Evolutionary conservation across 306 rosid species (phyloP), one percentile per base, ranked within the genome.

Genomic region (Vigna mungo): DNA sequence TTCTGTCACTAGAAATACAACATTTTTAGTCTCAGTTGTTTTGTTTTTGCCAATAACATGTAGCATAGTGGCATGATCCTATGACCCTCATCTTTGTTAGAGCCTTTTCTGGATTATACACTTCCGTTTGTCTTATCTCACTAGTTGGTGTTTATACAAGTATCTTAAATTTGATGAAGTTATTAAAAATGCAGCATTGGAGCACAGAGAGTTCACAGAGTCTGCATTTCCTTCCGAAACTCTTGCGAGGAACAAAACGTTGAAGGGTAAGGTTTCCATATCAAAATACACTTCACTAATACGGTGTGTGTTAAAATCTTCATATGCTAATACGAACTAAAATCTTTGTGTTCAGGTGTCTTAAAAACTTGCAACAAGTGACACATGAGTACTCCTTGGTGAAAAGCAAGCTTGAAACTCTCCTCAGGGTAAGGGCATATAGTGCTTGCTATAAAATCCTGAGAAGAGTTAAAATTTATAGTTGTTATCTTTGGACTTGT

Each of bases 131-230:
- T 27, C 67, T 32, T 61, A 17, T 43, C 44, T 60, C 43, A 34
- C 34, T 14, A 20, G 21, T 36, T 67, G 55, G 34, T 63, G 48
- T 36, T 75, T 56, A 23, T 66, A 70, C 34, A 17, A 36, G 30
- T 70, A 36, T 47, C 9, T 20, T 52, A 53, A 44, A 47, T 34
- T 75, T 84, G 41, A 75, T 62, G 0, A 32, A 34, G 66, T 74
- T 23, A 41, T 70, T 85, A 46, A 49, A 47, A 73, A 80, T 53
- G 79, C 89, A 93, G 98, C 85, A 86, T 93, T 84, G 98, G 98
- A 6, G 97, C 97, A 78, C 90, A 91, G 72, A 88, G 92, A 80
- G 87, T 91, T 82, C 96, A 90, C 36, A 77, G 41, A 8, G 80
- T 72, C 64, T 91, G 98, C 87, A 79, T 86, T 85, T 76, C 84